phyloP scores from a whole-genome alignment of 495 filamentous ascomycete species.

The Elaphomyces granulatus region DNA sequence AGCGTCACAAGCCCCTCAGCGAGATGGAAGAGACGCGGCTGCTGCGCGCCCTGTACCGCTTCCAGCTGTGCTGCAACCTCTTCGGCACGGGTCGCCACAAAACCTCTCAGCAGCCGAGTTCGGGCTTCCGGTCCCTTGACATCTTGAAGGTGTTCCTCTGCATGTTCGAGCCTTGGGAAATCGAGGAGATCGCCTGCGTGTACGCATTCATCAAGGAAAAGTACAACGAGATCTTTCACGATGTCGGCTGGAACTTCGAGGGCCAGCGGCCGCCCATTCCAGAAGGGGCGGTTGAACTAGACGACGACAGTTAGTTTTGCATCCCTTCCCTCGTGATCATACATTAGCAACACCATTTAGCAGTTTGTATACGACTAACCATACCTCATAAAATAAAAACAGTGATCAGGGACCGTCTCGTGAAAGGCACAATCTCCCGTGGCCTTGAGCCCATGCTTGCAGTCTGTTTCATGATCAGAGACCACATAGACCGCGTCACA shows the following conservation, averaged over 20 bases:
- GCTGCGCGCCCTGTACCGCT: constrained; percentile 17
- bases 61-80: constrained; percentile 16
- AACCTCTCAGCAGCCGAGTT: neutral
- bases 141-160: constrained; percentile 1
- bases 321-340: no score
- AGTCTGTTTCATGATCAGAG: constrained; percentile 6
- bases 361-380: no score
- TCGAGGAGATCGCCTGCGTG: constrained; percentile 5
- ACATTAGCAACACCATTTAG: no score
- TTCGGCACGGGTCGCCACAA: no score
- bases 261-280: constrained; percentile 1
- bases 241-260: constrained; percentile 4
- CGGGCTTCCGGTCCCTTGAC: neutral
- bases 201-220: constrained; percentile 2
- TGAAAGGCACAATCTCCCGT: constrained; percentile 2
- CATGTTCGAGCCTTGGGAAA: constrained; percentile 9
- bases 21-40: constrained; percentile 10
- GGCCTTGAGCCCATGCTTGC: no score
- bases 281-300: no score
- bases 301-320: no score
- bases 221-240: constrained; percentile 4
- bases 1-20: constrained; percentile 3
- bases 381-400: no score
- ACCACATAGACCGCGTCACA: neutral
- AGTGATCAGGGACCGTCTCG: no score